phyloP scores from a whole-genome alignment of 192 early-diverging fungal genomes.

The Allomyces arbusculus region DNA sequence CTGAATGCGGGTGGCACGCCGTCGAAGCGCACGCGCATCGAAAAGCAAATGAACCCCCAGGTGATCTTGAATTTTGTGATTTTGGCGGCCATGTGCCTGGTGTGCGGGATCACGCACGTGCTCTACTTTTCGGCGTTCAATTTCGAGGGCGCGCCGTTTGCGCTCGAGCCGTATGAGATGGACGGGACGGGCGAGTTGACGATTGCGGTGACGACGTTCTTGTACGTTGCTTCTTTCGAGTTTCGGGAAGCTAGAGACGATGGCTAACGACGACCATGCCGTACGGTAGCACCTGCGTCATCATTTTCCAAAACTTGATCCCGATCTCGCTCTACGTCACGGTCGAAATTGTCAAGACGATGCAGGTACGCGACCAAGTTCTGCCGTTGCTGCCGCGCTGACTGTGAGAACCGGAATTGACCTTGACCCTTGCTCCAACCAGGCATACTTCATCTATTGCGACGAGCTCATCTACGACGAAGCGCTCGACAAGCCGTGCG shows the following conservation, averaged over 20 bases:
- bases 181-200: not conserved
- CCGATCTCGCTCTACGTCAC: conserved; percentile 90
- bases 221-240: not conserved
- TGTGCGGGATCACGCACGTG: conserved; percentile 41
- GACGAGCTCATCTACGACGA: conserved; percentile 83
- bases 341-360: conserved; percentile 76
- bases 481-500: conserved; percentile 50
- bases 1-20: conserved; percentile 82
- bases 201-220: not conserved
- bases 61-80: conserved; percentile 61
- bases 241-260: conserved; percentile 15
- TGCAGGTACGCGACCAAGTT: conserved; percentile 52
- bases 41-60: conserved; percentile 81
- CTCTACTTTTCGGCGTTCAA: conserved; percentile 20
- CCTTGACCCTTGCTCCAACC: not conserved
- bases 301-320: conserved; percentile 87
- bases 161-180: not conserved
- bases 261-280: conserved; percentile 19
- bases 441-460: conserved; percentile 76
- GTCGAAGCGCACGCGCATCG: conserved; percentile 75
- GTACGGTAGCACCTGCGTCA: conserved; percentile 48
- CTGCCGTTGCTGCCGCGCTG: too few species aligned
- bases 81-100: conserved; percentile 48
- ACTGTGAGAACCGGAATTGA: too few species aligned
- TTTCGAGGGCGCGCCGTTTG: not conserved